phyloP scores from a whole-genome alignment of 2,329 filamentous ascomycete species.

The Ophiocordyceps polyrhachis-furcata region DNA sequence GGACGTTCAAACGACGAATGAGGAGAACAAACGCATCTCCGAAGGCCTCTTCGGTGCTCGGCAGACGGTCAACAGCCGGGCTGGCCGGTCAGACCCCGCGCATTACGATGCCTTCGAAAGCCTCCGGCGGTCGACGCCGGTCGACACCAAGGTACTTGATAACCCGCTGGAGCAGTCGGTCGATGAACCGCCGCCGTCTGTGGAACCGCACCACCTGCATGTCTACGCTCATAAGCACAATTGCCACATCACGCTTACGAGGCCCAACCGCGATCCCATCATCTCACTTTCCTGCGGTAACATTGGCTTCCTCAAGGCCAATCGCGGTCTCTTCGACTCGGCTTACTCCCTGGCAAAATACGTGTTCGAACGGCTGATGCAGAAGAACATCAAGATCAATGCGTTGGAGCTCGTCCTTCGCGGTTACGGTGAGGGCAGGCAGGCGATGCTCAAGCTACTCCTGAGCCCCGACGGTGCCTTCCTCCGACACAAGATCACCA shows the following conservation, averaged over 20 bases:
- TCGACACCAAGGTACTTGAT: slow-evolving; percentile 13
- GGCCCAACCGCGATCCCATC: slow-evolving; percentile 61
- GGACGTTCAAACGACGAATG: too few species aligned
- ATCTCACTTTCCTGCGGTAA: slow-evolving; percentile 70
- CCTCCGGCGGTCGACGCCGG: not conserved
- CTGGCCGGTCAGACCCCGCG: too few species aligned
- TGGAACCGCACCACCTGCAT: slow-evolving; percentile 68
- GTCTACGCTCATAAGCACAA: slow-evolving; percentile 84
- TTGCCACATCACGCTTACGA: slow-evolving; percentile 78
- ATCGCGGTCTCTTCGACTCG: slow-evolving; percentile 70
- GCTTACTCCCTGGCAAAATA: slow-evolving; percentile 80
- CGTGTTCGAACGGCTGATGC: slow-evolving; percentile 67
- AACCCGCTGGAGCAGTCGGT: slow-evolving; percentile 13
- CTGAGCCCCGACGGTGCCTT: slow-evolving; percentile 68
- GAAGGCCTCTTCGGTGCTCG: too few species aligned
- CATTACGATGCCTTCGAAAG: too few species aligned
- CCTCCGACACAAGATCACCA: slow-evolving; percentile 55
- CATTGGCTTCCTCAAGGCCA: slow-evolving; percentile 74
- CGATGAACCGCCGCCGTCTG: slow-evolving; percentile 7
- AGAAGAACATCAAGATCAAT: slow-evolving; percentile 59
- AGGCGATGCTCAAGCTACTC: slow-evolving; percentile 78
- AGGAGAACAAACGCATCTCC: too few species aligned
- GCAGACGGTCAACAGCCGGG: too few species aligned
- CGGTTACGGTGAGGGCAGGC: slow-evolving; percentile 72
- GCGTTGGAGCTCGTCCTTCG: slow-evolving; percentile 63